These are phyloP conservation scores for Penicillium alfredii DNA, from an alignment of 495 filamentous ascomycete species.

Conservation along the genomic window DNA sequence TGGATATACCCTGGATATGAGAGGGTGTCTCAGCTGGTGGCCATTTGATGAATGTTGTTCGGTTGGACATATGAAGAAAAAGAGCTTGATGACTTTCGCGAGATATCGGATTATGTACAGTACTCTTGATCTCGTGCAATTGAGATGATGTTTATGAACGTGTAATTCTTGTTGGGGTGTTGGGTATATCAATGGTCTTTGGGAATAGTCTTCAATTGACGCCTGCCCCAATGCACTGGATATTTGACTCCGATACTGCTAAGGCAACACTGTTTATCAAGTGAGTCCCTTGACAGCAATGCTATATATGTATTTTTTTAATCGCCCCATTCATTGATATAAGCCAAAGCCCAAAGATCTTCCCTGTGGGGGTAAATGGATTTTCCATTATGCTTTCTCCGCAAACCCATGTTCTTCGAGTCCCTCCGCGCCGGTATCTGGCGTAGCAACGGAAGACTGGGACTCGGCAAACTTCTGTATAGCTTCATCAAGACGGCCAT, in stretches of 20 bases:
- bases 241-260: too few species aligned
- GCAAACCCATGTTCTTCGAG: constrained; percentile 58
- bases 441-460: constrained; percentile 41
- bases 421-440: constrained; percentile 46
- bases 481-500: constrained; percentile 49
- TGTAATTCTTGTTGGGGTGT: constrained; percentile 4
- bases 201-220: too few species aligned
- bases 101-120: constrained; percentile 23
- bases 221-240: too few species aligned
- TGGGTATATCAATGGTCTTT: too few species aligned
- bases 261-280: too few species aligned
- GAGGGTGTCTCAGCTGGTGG: too few species aligned
- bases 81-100: constrained; percentile 17
- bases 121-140: constrained; percentile 17
- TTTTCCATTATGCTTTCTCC: constrained; percentile 37
- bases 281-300: too few species aligned
- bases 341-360: not conserved
- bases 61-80: constrained; percentile 10
- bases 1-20: constrained; percentile 20
- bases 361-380: not conserved
- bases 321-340: too few species aligned
- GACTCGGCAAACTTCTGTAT: constrained; percentile 47
- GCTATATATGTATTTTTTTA: too few species aligned
- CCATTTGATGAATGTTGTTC: too few species aligned
- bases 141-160: constrained; percentile 13